Conservation (phyloP, 2,329 filamentous ascomycete species). For the Tothia fuscella region DNA sequence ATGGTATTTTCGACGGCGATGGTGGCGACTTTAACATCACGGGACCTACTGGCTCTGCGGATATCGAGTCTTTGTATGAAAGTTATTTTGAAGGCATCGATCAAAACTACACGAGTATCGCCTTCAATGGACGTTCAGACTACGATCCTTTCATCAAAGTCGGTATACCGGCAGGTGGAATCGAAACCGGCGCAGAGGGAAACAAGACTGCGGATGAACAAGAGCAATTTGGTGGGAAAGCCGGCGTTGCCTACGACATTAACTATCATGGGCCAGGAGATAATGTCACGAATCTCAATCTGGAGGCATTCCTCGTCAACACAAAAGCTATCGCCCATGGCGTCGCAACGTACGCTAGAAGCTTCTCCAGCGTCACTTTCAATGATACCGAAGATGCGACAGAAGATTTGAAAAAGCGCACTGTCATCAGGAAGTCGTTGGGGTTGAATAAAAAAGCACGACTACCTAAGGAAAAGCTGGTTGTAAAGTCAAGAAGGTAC, state of each 20-base stretch:
- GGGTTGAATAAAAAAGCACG: too few relatives aligned
- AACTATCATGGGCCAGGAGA: conserved; percentile 28
- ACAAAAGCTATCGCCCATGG: conserved; percentile 25
- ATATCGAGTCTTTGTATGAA: conserved; percentile 23
- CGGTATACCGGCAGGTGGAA: conserved; percentile 24
- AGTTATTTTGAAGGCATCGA: conserved; percentile 20
- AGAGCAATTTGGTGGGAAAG: conserved; percentile 22
- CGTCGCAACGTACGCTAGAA: conserved; percentile 22
- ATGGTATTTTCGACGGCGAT: conserved; percentile 26
- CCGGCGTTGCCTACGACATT: conserved; percentile 24
- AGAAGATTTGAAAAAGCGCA: background rate
- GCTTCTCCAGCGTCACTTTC: conserved; percentile 12
- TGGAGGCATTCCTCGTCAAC: conserved; percentile 26
- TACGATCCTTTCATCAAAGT: conserved; percentile 26
- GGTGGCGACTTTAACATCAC: conserved; percentile 22
- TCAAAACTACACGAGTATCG: conserved; percentile 20
- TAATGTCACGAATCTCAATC: conserved; percentile 22
- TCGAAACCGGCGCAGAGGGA: conserved; percentile 25
- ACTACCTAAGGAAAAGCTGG: too few relatives aligned
- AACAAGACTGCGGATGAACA: conserved; percentile 26
- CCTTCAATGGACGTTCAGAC: conserved; percentile 26
- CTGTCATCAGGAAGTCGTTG: background rate
- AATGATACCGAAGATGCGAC: background rate
- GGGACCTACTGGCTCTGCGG: conserved; percentile 21
- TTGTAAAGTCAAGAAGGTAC: too few relatives aligned